A percentile compares a stretch with the other conserved stretches of the same genome.
Evolutionary conservation across 164 flowering plant genomes (phyloP).

Genomic region (Dillenia turbinata): DNA sequence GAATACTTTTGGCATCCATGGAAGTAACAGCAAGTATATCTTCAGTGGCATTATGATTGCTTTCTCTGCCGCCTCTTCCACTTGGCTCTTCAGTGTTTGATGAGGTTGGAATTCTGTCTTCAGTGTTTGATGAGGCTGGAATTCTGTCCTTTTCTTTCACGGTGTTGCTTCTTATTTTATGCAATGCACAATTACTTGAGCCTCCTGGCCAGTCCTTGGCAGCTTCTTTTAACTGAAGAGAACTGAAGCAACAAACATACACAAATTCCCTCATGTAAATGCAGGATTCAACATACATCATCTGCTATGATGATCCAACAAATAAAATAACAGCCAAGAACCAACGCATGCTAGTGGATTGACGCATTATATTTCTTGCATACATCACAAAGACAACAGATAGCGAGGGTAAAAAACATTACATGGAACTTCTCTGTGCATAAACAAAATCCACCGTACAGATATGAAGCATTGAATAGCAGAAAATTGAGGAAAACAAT

Average conservation of each 20-base stretch:
- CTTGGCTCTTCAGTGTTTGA: conserved; percentile 16
- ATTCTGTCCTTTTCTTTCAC: conserved; percentile 16
- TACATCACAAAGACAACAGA: too few species aligned
- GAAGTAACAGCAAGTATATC: conserved; percentile 13
- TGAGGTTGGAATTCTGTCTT: conserved; percentile 7
- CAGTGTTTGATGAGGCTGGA: conserved; percentile 10
- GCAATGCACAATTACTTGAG: conserved; percentile 12
- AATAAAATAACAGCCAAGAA: too few species aligned
- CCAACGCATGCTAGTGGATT: too few species aligned
- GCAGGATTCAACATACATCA: too few species aligned
- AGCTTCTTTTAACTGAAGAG: conserved; percentile 32
- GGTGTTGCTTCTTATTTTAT: conserved; percentile 6
- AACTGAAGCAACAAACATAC: conserved; percentile 30
- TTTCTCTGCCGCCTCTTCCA: conserved; percentile 7
- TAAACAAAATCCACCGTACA: too few species aligned
- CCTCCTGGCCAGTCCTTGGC: conserved; percentile 24
- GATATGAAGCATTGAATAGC: too few species aligned
- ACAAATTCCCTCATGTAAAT: conserved; percentile 15
- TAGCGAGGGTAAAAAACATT: too few species aligned
- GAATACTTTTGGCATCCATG: conserved; percentile 17
- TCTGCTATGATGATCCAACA: too few species aligned
- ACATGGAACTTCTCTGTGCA: too few species aligned
- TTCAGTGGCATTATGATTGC: conserved; percentile 14
- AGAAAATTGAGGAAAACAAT: too few species aligned
- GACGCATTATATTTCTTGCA: too few species aligned